Evolutionary conservation across 495 filamentous ascomycete genomes (phyloP).

Genomic region (Aspergillus sparsus): DNA sequence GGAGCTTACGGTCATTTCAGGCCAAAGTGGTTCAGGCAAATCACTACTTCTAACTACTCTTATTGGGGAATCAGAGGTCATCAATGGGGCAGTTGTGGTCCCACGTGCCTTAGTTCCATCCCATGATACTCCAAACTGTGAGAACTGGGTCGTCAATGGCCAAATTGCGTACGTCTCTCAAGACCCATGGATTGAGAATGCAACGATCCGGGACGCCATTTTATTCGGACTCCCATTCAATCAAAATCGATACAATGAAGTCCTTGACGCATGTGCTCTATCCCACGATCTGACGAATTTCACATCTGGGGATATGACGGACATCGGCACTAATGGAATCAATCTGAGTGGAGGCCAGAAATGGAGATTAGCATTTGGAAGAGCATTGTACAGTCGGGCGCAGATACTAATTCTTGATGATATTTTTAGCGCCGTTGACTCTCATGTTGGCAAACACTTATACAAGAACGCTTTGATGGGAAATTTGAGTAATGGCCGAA

Average conservation of each 20-base stretch:
- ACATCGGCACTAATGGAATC: conserved; percentile 80
- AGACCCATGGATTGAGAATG: conserved; percentile 86
- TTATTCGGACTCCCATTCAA: conserved; percentile 70
- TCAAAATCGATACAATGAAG: conserved; percentile 62
- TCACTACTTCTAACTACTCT: conserved; percentile 62
- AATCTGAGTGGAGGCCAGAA: conserved; percentile 83
- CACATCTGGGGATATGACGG: conserved; percentile 71
- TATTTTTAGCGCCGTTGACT: conserved; percentile 70
- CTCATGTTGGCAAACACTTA: conserved; percentile 76
- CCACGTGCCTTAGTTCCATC: conserved; percentile 31
- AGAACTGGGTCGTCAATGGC: conserved; percentile 51
- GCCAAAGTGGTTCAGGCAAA: conserved; percentile 64
- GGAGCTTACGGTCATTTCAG: conserved; percentile 65
- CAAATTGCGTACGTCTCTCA: conserved; percentile 78
- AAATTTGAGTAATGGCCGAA: conserved; percentile 65
- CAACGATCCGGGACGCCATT: conserved; percentile 73
- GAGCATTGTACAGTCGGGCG: conserved; percentile 78
- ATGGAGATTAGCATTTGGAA: conserved; percentile 77
- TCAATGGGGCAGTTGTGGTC: conserved; percentile 50
- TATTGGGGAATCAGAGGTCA: conserved; percentile 59
- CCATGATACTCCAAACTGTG: conserved; percentile 24
- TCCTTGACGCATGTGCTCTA: conserved; percentile 68
- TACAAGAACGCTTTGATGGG: conserved; percentile 75
- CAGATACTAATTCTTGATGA: conserved; percentile 80
- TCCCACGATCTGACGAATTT: conserved; percentile 74